Percentiles rank a stretch among this genome's conserved stretches.
These are phyloP conservation scores for Exophiala mesophila DNA, from an alignment of 2,329 filamentous ascomycete species.

Conservation along the genomic window DNA sequence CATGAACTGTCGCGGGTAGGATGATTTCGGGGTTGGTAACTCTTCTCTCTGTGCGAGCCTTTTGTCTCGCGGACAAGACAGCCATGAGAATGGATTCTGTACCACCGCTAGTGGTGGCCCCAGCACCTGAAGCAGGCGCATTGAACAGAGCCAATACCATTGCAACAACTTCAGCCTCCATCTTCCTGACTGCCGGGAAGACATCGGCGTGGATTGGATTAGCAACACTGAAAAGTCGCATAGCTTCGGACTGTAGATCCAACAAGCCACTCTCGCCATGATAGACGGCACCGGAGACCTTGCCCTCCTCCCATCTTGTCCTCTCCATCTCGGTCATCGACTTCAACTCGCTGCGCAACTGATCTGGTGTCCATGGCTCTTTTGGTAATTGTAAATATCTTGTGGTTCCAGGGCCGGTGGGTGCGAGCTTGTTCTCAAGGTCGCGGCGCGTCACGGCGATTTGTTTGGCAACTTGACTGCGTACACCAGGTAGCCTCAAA, in stretches of 20 bases:
- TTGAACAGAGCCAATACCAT: conserved; percentile 91
- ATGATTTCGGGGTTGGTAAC: conserved; percentile 97
- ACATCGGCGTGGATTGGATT: conserved; percentile 98
- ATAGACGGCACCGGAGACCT: conserved; percentile 91
- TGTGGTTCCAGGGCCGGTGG: conserved; percentile 63
- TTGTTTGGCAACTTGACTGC: conserved; percentile 77
- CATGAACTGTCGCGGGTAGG: conserved; percentile 88
- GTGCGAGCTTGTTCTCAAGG: conserved; percentile 77
- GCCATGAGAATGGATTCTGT: conserved; percentile 98
- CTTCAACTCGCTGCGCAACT: conserved; percentile 72
- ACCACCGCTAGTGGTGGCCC: conserved; percentile 85
- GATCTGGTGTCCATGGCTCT: conserved; percentile 75
- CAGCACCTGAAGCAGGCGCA: conserved; percentile 76
- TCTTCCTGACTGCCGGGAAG: conserved; percentile 95
- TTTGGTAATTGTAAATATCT: conserved; percentile 73
- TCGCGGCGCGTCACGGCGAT: conserved; percentile 74
- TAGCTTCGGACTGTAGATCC: conserved; percentile 84
- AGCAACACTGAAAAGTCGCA: conserved; percentile 86
- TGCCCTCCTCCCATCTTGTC: conserved; percentile 93
- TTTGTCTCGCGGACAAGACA: conserved; percentile 82
- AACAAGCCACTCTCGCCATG: conserved; percentile 81
- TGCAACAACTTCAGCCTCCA: conserved; percentile 96
- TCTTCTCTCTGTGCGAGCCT: conserved; percentile 76
- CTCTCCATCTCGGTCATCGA: conserved; percentile 82
- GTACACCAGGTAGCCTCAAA: conserved; percentile 79